These are phyloP conservation scores for Millerozyma acaciae DNA, from an alignment of 805 yeast species.

Conservation along the genomic window DNA sequence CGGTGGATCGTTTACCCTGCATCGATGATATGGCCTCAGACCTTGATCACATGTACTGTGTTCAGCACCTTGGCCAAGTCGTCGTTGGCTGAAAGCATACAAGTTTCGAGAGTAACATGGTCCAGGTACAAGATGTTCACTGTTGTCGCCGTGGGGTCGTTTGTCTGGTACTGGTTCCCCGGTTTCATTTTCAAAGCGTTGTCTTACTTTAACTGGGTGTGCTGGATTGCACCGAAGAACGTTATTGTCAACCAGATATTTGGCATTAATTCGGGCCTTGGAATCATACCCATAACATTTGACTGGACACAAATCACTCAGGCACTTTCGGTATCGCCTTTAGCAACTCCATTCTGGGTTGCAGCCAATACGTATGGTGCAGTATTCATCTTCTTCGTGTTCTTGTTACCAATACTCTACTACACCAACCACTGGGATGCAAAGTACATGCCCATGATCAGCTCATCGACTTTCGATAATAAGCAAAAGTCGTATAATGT, in stretches of 20 bases:
- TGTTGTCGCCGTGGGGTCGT: slow-evolving; percentile 33
- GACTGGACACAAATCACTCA: slow-evolving; percentile 65
- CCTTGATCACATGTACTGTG: slow-evolving; percentile 39
- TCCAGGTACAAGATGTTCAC: slow-evolving; percentile 45
- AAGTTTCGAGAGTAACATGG: slow-evolving; percentile 54
- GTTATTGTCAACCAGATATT: slow-evolving; percentile 61
- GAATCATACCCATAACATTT: slow-evolving; percentile 52
- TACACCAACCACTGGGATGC: slow-evolving; percentile 22
- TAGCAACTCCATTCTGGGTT: slow-evolving; percentile 51
- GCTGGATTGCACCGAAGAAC: slow-evolving; percentile 64
- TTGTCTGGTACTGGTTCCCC: slow-evolving; percentile 58
- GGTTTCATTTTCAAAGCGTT: slow-evolving; percentile 56
- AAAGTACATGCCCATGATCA: slow-evolving; percentile 19
- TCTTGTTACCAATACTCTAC: slow-evolving; percentile 18
- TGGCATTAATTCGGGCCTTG: slow-evolving; percentile 60
- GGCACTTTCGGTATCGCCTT: slow-evolving; percentile 51
- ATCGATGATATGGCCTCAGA: slow-evolving; percentile 68
- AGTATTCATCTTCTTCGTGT: slow-evolving; percentile 10
- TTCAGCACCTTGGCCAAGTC: slow-evolving; percentile 49
- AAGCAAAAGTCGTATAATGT: slow-evolving; percentile 12
- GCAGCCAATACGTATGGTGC: slow-evolving; percentile 39
- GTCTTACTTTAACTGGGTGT: slow-evolving; percentile 58
- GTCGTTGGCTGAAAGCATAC: slow-evolving; percentile 53
- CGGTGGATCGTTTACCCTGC: slow-evolving; percentile 60
- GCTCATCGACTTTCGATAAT: slow-evolving; percentile 13